phyloP scores from a whole-genome alignment of 805 yeast genomes.

The Cyberlindnera sargentensis region DNA sequence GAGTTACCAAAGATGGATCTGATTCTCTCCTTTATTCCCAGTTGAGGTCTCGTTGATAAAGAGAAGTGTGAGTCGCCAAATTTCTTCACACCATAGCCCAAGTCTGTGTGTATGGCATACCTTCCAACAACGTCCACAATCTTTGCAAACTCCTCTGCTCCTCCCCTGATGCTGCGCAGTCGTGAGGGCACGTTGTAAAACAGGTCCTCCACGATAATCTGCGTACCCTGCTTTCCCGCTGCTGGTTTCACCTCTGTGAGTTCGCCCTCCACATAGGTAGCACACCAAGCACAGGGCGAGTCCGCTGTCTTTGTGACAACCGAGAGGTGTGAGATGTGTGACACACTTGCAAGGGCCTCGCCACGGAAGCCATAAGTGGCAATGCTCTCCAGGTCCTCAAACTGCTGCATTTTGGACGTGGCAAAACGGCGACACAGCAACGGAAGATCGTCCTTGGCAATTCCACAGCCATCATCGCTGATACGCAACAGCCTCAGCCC shows the following conservation, averaged over 20 bases:
- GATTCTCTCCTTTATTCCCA: constrained; percentile 58
- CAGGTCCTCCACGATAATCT: constrained; percentile 76
- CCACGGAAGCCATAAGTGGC: constrained; percentile 93
- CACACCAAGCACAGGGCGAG: constrained; percentile 63
- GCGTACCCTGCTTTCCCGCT: constrained; percentile 89
- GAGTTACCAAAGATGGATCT: constrained; percentile 63
- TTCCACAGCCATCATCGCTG: constrained; percentile 86
- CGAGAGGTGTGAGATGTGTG: constrained; percentile 77
- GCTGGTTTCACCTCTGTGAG: constrained; percentile 47
- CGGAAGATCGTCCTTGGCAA: constrained; percentile 60
- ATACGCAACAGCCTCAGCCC: constrained; percentile 83
- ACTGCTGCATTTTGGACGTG: constrained; percentile 71
- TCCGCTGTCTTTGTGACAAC: constrained; percentile 66
- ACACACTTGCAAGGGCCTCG: constrained; percentile 91
- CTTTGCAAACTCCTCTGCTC: constrained; percentile 67
- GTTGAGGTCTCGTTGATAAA: constrained; percentile 47
- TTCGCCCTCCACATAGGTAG: constrained; percentile 62
- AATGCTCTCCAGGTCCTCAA: constrained; percentile 67
- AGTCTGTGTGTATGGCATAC: constrained; percentile 67
- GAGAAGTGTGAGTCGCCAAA: constrained; percentile 68
- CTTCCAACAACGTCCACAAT: constrained; percentile 79
- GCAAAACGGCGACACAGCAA: constrained; percentile 89
- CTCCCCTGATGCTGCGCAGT: constrained; percentile 52
- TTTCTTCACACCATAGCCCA: constrained; percentile 76
- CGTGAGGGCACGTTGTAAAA: constrained; percentile 86